These are phyloP conservation scores for Aurifilum marmelostoma DNA, from an alignment of 2,329 filamentous ascomycete genomes.

Conservation along the genomic window DNA sequence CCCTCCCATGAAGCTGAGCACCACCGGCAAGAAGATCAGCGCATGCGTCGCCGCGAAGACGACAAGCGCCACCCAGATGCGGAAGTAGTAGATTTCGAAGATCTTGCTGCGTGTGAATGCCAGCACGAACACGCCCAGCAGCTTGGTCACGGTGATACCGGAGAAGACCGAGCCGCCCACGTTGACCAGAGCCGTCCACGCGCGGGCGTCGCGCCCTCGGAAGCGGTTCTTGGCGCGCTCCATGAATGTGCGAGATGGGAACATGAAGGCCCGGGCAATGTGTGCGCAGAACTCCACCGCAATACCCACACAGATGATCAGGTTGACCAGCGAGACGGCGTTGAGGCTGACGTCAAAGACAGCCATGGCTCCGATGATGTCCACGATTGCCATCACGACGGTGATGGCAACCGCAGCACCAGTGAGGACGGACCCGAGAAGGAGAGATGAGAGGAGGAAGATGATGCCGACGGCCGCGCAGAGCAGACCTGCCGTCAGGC, in stretches of 20 bases:
- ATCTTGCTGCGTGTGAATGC: constrained; percentile 98
- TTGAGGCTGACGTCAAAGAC: constrained; percentile 87
- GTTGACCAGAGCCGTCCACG: constrained; percentile 92
- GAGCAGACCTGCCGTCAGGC: constrained; percentile 77
- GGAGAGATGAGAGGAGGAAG: constrained; percentile 74
- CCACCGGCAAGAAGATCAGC: constrained; percentile 87
- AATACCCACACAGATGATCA: constrained; percentile 97
- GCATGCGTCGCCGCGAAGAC: constrained; percentile 87
- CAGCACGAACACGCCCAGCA: constrained; percentile 87
- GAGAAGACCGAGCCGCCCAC: constrained; percentile 94
- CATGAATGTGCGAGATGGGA: constrained; percentile 81
- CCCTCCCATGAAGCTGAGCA: constrained; percentile 82
- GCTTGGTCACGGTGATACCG: constrained; percentile 94
- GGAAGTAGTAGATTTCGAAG: constrained; percentile 99
- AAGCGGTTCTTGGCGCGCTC: constrained; percentile 79
- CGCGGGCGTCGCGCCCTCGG: constrained; percentile 79
- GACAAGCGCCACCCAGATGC: constrained; percentile 92
- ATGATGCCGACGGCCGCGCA: constrained; percentile 85
- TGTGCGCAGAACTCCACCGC: constrained; percentile 97
- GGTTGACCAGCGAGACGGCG: constrained; percentile 91
- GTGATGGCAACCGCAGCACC: constrained; percentile 82
- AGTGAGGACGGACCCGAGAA: constrained; percentile 83
- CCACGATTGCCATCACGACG: constrained; percentile 89
- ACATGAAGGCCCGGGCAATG: constrained; percentile 93
- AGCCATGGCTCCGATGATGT: constrained; percentile 95